Evolutionary conservation across 1,139 yeast genomes (phyloP).

Genomic region (Zygosaccharomyces sapae): DNA sequence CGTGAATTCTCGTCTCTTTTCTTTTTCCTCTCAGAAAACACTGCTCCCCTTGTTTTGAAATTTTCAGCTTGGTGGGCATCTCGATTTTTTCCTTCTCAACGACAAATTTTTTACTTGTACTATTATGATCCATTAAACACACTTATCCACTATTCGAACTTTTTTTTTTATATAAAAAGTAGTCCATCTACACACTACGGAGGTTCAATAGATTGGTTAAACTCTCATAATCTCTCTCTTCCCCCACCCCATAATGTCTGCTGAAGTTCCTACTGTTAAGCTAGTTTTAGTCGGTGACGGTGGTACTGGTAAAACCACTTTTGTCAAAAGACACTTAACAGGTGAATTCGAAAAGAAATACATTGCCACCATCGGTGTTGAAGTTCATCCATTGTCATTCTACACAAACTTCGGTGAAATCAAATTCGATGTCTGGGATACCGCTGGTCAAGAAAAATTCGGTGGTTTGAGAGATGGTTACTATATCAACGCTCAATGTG

Average conservation of each 20-base stretch:
- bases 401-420: constrained; percentile 98
- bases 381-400: constrained; percentile 97
- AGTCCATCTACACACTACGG: no score
- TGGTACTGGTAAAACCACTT: constrained; percentile 99
- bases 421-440: constrained; percentile 99
- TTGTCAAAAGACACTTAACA: constrained; percentile 98
- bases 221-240: no score
- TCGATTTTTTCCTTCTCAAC: not conserved
- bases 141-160: not conserved
- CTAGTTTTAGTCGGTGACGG: constrained; percentile 99
- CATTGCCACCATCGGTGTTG: constrained; percentile 99
- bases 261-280: constrained; percentile 94
- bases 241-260: constrained; percentile 25
- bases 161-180: no score
- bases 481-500: constrained; percentile 99
- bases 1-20: no score
- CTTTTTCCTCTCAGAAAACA: no score
- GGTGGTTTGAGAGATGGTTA: constrained; percentile 99
- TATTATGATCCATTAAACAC: not conserved
- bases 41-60: constrained; percentile 3
- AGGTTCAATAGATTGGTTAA: no score
- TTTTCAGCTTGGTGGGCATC: constrained; percentile 3
- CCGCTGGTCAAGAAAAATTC: constrained; percentile 99
- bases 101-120: constrained; percentile 1
- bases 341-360: constrained; percentile 99